Percentiles rank a stretch among this genome's conserved stretches.
Evolutionary conservation across 2,329 filamentous ascomycete species (phyloP).

Genomic region (Penicillium sp.): DNA sequence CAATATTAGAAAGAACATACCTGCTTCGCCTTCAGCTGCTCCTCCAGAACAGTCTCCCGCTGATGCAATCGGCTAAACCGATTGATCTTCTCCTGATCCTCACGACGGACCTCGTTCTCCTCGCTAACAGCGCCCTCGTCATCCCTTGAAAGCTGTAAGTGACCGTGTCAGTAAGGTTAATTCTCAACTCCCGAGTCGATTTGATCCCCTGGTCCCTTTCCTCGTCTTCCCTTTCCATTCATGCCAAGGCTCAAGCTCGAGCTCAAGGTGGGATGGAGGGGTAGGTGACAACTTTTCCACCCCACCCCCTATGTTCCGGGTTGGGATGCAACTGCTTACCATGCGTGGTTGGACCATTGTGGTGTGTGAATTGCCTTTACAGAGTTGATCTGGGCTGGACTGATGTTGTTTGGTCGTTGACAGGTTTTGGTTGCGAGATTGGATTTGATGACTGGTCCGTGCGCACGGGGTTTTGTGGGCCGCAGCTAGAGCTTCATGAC

Average conservation of each 20-base stretch:
- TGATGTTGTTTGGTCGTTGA: neutral
- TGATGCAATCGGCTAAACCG: slow-evolving; percentile 93
- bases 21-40: slow-evolving; percentile 75
- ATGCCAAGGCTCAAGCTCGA: neutral
- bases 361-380: neutral
- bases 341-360: slow-evolving; percentile 60
- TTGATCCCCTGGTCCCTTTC: neutral
- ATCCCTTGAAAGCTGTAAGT: slow-evolving; percentile 78
- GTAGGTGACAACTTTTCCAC: neutral
- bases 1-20: slow-evolving; percentile 37
- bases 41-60: slow-evolving; percentile 74
- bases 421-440: slow-evolving; percentile 4
- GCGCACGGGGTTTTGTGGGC: slow-evolving; percentile 12
- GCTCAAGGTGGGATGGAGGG: slow-evolving; percentile 1
- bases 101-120: slow-evolving; percentile 89
- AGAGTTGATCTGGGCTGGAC: neutral
- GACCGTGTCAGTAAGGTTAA: neutral
- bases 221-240: neutral
- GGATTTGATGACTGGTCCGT: slow-evolving; percentile 26
- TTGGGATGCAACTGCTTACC: slow-evolving; percentile 42
- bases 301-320: neutral
- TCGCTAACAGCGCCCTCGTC: slow-evolving; percentile 77
- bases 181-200: neutral
- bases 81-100: slow-evolving; percentile 99
- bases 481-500: neutral